Conservation (phyloP, 441 rosid genomes). For the Croton setiger region DNA sequence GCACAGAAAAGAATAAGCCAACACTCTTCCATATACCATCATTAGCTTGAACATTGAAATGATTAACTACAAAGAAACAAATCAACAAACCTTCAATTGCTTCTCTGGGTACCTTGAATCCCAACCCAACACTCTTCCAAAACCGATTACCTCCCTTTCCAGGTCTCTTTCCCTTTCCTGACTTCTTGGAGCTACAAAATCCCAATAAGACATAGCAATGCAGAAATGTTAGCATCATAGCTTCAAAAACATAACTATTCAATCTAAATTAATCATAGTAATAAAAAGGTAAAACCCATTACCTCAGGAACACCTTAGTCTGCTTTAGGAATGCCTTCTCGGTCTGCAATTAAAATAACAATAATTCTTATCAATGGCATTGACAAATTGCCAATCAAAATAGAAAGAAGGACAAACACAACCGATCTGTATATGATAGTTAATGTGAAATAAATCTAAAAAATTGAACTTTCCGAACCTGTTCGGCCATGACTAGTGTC, state of each 20-base stretch:
- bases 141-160: constrained; percentile 71
- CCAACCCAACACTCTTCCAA: constrained; percentile 65
- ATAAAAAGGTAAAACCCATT: background rate
- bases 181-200: constrained; percentile 50
- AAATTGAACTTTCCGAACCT: constrained; percentile 20
- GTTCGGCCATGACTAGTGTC: constrained; percentile 37
- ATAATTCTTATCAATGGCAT: background rate
- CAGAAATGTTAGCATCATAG: background rate
- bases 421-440: background rate
- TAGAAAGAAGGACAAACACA: background rate
- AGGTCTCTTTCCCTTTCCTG: constrained; percentile 69
- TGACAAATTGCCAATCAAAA: background rate
- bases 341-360: constrained; percentile 33
- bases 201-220: background rate
- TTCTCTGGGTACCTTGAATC: constrained; percentile 69
- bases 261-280: background rate
- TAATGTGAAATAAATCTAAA: background rate
- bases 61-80: background rate
- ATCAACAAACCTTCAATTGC: constrained; percentile 48
- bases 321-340: constrained; percentile 81
- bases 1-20: background rate
- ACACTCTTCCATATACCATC: background rate
- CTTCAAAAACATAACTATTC: background rate
- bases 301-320: constrained; percentile 70
- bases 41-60: background rate